Conservation (phyloP, 352 stramenopile species). For the Globisporangium canariense region DNA sequence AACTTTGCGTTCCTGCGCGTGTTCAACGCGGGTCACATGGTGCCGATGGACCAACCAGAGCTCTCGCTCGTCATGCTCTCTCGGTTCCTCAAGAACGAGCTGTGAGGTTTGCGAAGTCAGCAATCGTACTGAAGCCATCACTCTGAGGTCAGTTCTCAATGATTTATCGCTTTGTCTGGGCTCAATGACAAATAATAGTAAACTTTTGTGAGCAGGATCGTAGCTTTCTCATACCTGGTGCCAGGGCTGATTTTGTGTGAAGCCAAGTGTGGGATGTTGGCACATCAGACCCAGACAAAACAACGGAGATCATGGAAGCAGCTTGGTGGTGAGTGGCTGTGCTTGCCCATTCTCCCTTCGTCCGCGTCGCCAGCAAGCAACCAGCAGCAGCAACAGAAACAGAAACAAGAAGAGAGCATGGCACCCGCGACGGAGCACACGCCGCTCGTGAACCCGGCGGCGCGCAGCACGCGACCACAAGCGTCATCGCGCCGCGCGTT, state of each 20-base stretch:
- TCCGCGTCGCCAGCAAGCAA: background rate
- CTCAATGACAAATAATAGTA: too few relatives aligned
- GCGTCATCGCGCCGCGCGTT: slow-evolving; percentile 5
- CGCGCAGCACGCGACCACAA: slow-evolving; percentile 1
- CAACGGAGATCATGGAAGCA: background rate
- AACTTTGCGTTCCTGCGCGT: slow-evolving; percentile 38
- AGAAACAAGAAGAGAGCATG: background rate
- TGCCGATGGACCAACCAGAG: slow-evolving; percentile 32
- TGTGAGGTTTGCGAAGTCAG: background rate
- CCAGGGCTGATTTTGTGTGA: background rate
- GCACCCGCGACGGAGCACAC: slow-evolving; percentile 1
- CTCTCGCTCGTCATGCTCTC: slow-evolving; percentile 36
- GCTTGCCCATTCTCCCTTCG: background rate
- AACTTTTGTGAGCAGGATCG: too few relatives aligned
- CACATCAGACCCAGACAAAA: background rate
- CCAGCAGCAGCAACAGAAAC: background rate
- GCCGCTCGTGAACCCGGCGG: background rate
- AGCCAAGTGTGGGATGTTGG: background rate
- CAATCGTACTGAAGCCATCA: background rate
- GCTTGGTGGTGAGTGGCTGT: background rate
- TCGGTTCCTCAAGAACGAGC: slow-evolving; percentile 32
- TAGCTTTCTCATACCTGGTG: background rate
- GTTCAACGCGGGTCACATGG: slow-evolving; percentile 40
- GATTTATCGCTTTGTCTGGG: too few relatives aligned
- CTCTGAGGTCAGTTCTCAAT: background rate